A percentile compares a stretch with the other conserved stretches of the same genome.
Evolutionary conservation across 208 protist genomes (phyloP).

Genomic region (Trypanosoma avium): DNA sequence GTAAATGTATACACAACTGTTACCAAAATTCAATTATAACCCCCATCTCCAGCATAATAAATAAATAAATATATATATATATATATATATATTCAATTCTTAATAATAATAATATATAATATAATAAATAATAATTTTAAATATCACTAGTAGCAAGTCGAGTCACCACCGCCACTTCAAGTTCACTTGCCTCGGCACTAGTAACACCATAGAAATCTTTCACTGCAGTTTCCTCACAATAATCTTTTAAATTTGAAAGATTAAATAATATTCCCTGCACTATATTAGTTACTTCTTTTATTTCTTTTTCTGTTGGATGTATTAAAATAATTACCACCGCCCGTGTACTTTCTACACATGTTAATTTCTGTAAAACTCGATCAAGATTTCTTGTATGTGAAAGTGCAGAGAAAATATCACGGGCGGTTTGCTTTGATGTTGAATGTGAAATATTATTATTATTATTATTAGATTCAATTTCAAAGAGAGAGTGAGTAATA

Average conservation of each 20-base stretch:
- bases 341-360: conserved; percentile 41
- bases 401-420: conserved; percentile 56
- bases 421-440: conserved; percentile 12
- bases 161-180: conserved; percentile 65
- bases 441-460: background rate
- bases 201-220: conserved; percentile 26
- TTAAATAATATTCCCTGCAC: conserved; percentile 17
- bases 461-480: background rate
- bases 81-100: background rate
- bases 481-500: conserved; percentile 14
- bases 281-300: background rate
- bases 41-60: background rate
- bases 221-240: conserved; percentile 14
- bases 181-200: conserved; percentile 18
- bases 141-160: conserved; percentile 44
- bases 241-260: conserved; percentile 12
- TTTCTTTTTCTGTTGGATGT: conserved; percentile 5
- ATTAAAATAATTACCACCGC: conserved; percentile 51
- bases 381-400: conserved; percentile 67
- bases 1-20: background rate
- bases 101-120: too few relatives aligned
- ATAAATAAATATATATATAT: background rate
- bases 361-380: conserved; percentile 49
- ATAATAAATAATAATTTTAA: conserved; percentile 16
- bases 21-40: background rate